Evolutionary conservation across 2,329 filamentous ascomycete genomes (phyloP).

Genomic region (Escovopsis sp.): DNA sequence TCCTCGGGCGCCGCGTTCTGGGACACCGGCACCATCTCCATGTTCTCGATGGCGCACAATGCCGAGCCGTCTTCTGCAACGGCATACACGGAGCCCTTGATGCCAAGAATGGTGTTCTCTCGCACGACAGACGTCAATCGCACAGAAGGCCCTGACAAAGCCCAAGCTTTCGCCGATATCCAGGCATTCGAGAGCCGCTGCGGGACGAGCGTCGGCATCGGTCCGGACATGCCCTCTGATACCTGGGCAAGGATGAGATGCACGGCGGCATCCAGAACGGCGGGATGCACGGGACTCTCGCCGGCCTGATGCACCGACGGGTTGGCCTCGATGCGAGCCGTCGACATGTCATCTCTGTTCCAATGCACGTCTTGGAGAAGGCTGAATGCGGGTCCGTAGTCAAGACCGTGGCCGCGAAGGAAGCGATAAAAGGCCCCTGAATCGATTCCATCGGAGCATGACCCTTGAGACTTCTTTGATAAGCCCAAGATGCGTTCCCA

Average conservation of each 20-base stretch:
- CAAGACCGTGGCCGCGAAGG: background rate
- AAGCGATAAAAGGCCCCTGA: background rate
- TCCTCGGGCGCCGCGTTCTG: background rate
- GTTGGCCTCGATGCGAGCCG: conserved; percentile 1
- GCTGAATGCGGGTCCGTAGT: conserved; percentile 3
- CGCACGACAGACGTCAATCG: background rate
- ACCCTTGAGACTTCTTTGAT: background rate
- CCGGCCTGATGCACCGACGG: conserved; percentile 6
- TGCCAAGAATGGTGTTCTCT: background rate
- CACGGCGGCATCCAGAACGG: conserved; percentile 21
- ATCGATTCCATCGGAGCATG: background rate
- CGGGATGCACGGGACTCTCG: conserved; percentile 19
- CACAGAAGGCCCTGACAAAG: background rate
- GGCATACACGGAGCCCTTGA: conserved; percentile 14
- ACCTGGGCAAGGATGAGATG: conserved; percentile 12
- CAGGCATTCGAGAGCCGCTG: background rate
- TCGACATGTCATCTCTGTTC: background rate
- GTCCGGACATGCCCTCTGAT: background rate
- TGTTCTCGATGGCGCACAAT: conserved; percentile 14
- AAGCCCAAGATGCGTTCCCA: background rate
- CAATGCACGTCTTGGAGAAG: background rate
- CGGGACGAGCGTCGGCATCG: conserved; percentile 8
- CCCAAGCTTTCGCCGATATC: background rate
- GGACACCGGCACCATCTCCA: conserved; percentile 12
- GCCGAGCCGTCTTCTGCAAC: conserved; percentile 16